phyloP scores from a whole-genome alignment of 1,139 yeast genomes.

The Nakaseomyces delphensis region DNA sequence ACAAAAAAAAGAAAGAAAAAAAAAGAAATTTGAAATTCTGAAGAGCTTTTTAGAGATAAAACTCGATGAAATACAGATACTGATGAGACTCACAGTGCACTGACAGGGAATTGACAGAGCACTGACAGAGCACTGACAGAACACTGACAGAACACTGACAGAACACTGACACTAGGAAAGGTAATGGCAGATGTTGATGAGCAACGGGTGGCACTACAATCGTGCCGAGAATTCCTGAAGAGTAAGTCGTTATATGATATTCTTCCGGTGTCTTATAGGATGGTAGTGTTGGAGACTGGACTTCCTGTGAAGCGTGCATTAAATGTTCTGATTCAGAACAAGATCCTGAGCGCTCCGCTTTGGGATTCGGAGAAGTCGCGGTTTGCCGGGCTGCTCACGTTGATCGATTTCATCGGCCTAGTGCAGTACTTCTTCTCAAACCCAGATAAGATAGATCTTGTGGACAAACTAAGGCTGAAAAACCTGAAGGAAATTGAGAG shows the following conservation, averaged over 20 bases:
- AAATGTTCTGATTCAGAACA: constrained; percentile 78
- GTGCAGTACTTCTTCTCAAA: constrained; percentile 83
- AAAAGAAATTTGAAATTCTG: too few species aligned
- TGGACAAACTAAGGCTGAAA: constrained; percentile 72
- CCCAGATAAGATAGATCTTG: constrained; percentile 80
- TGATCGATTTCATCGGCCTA: constrained; percentile 85
- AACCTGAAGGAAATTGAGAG: constrained; percentile 77
- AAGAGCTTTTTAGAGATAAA: too few species aligned
- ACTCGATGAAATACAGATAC: too few species aligned
- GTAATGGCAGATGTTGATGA: not conserved
- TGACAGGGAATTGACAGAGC: too few species aligned
- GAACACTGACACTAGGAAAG: not conserved
- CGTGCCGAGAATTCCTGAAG: constrained; percentile 71
- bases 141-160: too few species aligned
- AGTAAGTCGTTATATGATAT: constrained; percentile 92
- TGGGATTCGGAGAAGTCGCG: constrained; percentile 84
- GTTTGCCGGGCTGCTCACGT: constrained; percentile 86
- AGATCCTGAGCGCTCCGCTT: constrained; percentile 87
- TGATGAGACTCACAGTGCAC: too few species aligned
- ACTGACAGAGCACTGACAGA: too few species aligned
- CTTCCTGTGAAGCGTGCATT: constrained; percentile 79
- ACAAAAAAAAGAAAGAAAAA: too few species aligned
- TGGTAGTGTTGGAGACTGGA: constrained; percentile 85
- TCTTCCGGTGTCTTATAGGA: constrained; percentile 82
- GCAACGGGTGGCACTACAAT: constrained; percentile 44